Base-by-base conservation (phyloP, 2,329 filamentous ascomycete species). In the Aspergillus sp. region DNA sequence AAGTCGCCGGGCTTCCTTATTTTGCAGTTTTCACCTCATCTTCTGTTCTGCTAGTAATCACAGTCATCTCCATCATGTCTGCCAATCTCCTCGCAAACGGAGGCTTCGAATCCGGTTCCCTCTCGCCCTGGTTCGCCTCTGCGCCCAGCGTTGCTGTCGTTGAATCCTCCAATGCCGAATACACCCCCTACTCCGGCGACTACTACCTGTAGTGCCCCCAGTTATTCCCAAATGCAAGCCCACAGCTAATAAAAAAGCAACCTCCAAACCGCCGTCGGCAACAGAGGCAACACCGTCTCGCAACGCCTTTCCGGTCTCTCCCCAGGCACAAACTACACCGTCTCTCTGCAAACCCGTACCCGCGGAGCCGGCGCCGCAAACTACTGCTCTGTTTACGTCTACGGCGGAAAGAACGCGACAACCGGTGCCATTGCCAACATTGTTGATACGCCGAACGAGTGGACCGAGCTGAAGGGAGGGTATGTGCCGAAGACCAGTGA, bases 61-160 rank as follows among this genome's bases (percentile, higher is more conserved):
- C 14, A 37, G 12, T 37, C 12, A 37, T n/a, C 1, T n/a, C 6
- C 35, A 31, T 14, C 44, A 27, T 46, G 23, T 31, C 56, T 11
- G 63, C 63, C 56, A 67, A 67, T 44, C 52, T 62, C 19, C 50
- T 68, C 17, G 19, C 57, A 33, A 68, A 68, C 44, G 64, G 64
- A 3, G 62, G 63, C 39, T 66, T 68, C 39, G 66, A 68, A 35
- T 59, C 65, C 1, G 63, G 64, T 11, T 31, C 43, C n/a, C 51
- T 68, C 2, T 53, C 51, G 6, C 65, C 66, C 1, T 68, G 65
- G 66, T 46, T 55, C 17, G 31, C 60, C 45, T 64, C 63, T 6
- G 60, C 58, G 14, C 52, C 64, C 7, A 59, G 66, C 21, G 59
- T 65, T 11, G 65, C 63, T 17, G 58, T 56, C 19, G 55, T 67